A percentile compares a stretch with the other conserved stretches of the same genome.
Evolutionary conservation across 257 asterid genomes (phyloP).

Genomic region (Solanum habrochaites): DNA sequence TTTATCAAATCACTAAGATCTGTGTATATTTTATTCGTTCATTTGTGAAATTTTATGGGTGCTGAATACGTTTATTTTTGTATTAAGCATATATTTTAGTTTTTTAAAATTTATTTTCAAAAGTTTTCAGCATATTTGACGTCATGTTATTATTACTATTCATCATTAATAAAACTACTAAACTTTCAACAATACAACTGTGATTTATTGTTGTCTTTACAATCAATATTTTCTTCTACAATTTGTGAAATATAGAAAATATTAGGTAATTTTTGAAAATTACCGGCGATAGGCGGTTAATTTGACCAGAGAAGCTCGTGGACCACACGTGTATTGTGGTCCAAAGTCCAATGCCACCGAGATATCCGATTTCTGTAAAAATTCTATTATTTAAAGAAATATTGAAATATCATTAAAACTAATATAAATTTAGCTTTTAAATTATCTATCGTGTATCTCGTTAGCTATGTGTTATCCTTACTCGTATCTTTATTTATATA

Average conservation of each 20-base stretch:
- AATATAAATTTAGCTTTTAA: background rate
- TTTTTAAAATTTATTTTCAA: background rate
- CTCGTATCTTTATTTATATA: background rate
- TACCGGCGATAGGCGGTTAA: conserved; percentile 17
- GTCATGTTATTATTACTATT: background rate
- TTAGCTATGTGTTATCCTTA: fast-evolving
- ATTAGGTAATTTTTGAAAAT: background rate
- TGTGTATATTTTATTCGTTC: background rate
- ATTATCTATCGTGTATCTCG: background rate
- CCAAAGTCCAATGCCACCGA: conserved; percentile 18
- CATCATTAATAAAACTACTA: background rate
- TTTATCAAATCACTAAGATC: fast-evolving
- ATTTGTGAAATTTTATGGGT: background rate
- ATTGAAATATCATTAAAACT: background rate
- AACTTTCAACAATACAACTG: background rate
- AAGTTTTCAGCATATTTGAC: background rate
- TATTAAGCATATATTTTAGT: background rate
- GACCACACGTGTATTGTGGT: conserved; percentile 26
- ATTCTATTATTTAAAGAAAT: background rate
- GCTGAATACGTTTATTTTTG: background rate
- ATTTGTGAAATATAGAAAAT: background rate
- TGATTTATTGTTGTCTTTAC: background rate
- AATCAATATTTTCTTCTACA: background rate
- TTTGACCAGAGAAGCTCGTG: conserved; percentile 16
- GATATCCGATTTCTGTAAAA: conserved; percentile 9